phyloP scores from a whole-genome alignment of 176 grass and related monocot species.

The Lolium multiflorum region DNA sequence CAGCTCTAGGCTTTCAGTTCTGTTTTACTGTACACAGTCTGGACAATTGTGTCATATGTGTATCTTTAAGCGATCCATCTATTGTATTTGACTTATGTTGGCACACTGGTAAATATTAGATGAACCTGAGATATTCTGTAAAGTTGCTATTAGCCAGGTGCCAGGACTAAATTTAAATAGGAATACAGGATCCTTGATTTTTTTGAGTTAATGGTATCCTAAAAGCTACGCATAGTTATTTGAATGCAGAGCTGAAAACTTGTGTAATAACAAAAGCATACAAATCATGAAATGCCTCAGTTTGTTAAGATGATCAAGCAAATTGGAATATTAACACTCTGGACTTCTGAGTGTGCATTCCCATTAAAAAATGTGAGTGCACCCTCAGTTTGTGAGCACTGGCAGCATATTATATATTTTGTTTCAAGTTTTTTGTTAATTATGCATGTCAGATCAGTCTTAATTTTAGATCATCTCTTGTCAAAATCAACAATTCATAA shows the following conservation, averaged over 20 bases:
- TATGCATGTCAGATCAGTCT: conserved; percentile 24
- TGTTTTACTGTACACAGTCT: conserved; percentile 6
- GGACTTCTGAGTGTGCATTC: not conserved
- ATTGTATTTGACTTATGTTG: not conserved
- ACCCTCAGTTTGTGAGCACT: not conserved
- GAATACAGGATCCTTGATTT: not conserved
- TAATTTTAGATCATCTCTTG: not conserved
- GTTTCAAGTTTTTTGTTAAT: not conserved
- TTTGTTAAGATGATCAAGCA: not conserved
- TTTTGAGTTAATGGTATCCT: not conserved
- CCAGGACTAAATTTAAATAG: not conserved
- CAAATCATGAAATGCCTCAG: conserved; percentile 3
- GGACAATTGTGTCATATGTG: not conserved
- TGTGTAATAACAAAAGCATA: not conserved
- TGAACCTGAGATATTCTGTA: not conserved
- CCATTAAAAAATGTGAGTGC: not conserved
- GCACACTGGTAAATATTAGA: not conserved
- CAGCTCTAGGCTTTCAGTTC: not conserved
- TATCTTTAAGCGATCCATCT: not conserved
- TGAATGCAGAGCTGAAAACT: not conserved
- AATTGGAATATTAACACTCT: conserved; percentile 18
- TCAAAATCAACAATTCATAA: not conserved
- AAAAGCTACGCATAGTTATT: not conserved
- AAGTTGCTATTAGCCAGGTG: conserved; percentile 1
- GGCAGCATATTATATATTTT: not conserved